Evolutionary conservation across 192 early-diverging fungal genomes (phyloP).

Genomic region (Entomortierella chlamydospora): DNA sequence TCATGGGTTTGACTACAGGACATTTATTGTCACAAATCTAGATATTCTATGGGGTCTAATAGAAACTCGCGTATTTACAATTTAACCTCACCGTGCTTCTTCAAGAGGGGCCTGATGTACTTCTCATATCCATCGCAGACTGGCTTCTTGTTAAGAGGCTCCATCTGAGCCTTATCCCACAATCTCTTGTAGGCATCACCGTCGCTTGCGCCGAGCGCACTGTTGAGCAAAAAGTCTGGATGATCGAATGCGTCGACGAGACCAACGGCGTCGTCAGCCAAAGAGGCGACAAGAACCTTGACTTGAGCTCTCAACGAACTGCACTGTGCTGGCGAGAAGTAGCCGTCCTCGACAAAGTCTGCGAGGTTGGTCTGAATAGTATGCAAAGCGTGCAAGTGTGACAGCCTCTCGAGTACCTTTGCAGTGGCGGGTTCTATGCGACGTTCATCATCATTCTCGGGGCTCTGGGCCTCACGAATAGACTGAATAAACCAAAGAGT

Average conservation of each 20-base stretch:
- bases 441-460: constrained; percentile 19
- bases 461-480: constrained; percentile 33
- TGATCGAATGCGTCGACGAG: constrained; percentile 85
- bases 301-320: constrained; percentile 39
- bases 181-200: constrained; percentile 78
- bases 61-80: constrained; percentile 4
- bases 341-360: constrained; percentile 52
- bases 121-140: constrained; percentile 53
- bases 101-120: constrained; percentile 45
- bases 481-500: constrained; percentile 62
- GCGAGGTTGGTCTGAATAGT: constrained; percentile 52
- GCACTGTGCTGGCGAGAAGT: constrained; percentile 34
- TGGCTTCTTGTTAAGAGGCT: constrained; percentile 46
- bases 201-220: constrained; percentile 80
- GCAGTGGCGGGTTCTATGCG: constrained; percentile 21
- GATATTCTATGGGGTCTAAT: too few species aligned
- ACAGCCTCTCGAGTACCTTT: constrained; percentile 38
- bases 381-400: constrained; percentile 49
- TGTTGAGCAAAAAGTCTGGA: constrained; percentile 79
- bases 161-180: constrained; percentile 48
- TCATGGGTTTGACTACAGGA: too few species aligned
- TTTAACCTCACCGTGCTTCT: constrained; percentile 50
- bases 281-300: constrained; percentile 53
- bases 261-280: constrained; percentile 79
- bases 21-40: too few species aligned